A percentile compares a stretch with the other conserved stretches of the same genome.
phyloP scores from a whole-genome alignment of 208 protist species.

The Vickermania ingenoplastis region DNA sequence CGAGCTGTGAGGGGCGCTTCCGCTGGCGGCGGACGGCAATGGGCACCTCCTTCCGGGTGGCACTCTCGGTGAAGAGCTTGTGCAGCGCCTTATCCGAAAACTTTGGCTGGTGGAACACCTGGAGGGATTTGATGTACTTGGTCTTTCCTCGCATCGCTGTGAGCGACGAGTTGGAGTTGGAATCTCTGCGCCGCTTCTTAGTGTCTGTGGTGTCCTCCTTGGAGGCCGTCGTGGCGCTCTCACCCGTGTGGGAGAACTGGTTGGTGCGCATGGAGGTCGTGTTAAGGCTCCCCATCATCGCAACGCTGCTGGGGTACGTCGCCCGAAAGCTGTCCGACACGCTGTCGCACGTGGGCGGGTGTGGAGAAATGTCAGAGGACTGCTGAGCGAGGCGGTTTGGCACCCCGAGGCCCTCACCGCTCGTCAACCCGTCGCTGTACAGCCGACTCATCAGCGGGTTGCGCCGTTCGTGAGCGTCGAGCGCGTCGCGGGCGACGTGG shows the following conservation, averaged over 20 bases:
- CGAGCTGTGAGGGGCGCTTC: not conserved
- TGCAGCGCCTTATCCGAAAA: conserved; percentile 47
- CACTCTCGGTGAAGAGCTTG: conserved; percentile 22
- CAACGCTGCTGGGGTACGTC: not conserved
- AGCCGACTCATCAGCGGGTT: conserved; percentile 69
- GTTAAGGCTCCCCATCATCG: not conserved
- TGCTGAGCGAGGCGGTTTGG: conserved; percentile 52
- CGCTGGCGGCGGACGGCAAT: conserved; percentile 1
- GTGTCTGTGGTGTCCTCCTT: not conserved
- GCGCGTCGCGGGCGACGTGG: conserved; percentile 77
- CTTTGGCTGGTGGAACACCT: conserved; percentile 56
- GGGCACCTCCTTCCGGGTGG: conserved; percentile 24
- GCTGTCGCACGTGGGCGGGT: not conserved
- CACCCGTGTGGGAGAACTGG: not conserved
- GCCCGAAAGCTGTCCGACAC: not conserved
- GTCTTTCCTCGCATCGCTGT: conserved; percentile 19
- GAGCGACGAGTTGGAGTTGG: not conserved
- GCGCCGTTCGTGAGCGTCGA: conserved; percentile 41
- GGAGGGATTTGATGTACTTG: conserved; percentile 48
- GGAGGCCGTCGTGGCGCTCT: not conserved
- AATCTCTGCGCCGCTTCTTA: not conserved
- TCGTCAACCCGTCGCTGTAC: conserved; percentile 61
- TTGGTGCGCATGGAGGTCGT: not conserved
- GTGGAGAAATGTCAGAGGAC: conserved; percentile 8
- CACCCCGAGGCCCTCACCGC: conserved; percentile 45